These are phyloP conservation scores for Rubia yunnanensis DNA, from an alignment of 257 asterid species.

Conservation along the genomic window DNA sequence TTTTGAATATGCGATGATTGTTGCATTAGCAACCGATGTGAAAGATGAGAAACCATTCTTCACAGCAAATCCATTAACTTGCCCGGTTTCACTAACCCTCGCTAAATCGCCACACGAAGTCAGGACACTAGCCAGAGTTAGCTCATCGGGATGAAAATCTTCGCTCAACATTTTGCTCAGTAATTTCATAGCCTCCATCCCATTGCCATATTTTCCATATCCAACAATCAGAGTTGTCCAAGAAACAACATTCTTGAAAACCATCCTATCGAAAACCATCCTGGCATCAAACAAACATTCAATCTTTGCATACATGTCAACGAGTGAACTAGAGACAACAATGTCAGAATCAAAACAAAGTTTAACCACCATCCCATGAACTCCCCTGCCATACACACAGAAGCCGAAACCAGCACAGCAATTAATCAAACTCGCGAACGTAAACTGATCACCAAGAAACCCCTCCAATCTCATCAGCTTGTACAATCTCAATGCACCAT, in stretches of 20 bases:
- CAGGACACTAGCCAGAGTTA: slow-evolving; percentile 26
- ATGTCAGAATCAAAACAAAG: slow-evolving; percentile 17
- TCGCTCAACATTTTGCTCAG: slow-evolving; percentile 23
- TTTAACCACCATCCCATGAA: slow-evolving; percentile 21
- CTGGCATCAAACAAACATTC: slow-evolving; percentile 15
- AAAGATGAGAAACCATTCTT: slow-evolving; percentile 19
- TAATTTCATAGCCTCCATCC: slow-evolving; percentile 18
- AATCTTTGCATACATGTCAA: slow-evolving; percentile 33
- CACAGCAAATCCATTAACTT: slow-evolving; percentile 21
- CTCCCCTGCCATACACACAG: slow-evolving; percentile 17
- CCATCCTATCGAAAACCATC: slow-evolving; percentile 25
- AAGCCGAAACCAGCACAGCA: slow-evolving; percentile 17
- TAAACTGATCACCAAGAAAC: slow-evolving; percentile 21
- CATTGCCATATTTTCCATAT: slow-evolving; percentile 28
- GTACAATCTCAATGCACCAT: slow-evolving; percentile 18
- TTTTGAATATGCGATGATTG: slow-evolving; percentile 27
- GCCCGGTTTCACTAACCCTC: slow-evolving; percentile 16
- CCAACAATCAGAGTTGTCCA: slow-evolving; percentile 34
- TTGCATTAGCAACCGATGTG: slow-evolving; percentile 24
- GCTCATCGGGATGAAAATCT: slow-evolving; percentile 25
- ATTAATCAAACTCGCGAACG: slow-evolving; percentile 26
- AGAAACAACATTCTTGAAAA: slow-evolving; percentile 25
- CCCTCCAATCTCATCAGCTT: slow-evolving; percentile 22
- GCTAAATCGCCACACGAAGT: slow-evolving; percentile 28
- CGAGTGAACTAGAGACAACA: slow-evolving; percentile 22